Conservation (phyloP, 2,329 filamentous ascomycete genomes). For the Coniochaeta prunicola region DNA sequence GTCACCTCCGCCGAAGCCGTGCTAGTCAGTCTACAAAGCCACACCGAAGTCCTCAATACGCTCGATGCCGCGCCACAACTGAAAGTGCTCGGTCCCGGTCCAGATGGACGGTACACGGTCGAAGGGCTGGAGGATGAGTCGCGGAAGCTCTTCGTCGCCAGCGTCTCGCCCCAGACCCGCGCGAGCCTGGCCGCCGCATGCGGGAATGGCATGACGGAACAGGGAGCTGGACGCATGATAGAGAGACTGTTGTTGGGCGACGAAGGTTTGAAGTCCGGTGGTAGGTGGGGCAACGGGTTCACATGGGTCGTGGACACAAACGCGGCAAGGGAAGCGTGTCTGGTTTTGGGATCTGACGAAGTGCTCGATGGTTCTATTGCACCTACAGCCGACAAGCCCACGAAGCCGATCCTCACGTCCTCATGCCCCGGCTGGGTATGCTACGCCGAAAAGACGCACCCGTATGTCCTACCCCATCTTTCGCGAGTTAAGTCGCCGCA, state of each 20-base stretch:
- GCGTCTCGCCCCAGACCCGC: constrained; percentile 83
- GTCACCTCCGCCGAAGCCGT: constrained; percentile 97
- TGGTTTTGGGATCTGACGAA: constrained; percentile 74
- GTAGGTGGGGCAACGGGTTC: constrained; percentile 69
- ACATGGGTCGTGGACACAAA: constrained; percentile 90
- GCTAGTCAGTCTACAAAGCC: constrained; percentile 90
- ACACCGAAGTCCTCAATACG: constrained; percentile 79
- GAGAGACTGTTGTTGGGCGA: constrained; percentile 68
- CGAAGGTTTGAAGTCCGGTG: constrained; percentile 61
- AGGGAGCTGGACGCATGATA: constrained; percentile 74
- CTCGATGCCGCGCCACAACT: constrained; percentile 61
- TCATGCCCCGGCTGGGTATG: constrained; percentile 98
- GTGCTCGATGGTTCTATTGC: constrained; percentile 32
- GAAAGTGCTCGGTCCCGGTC: constrained; percentile 25
- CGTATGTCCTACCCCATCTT: constrained; percentile 83
- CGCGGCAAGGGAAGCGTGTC: constrained; percentile 68
- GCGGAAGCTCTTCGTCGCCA: constrained; percentile 81
- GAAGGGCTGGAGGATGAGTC: constrained; percentile 49
- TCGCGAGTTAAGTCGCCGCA: constrained; percentile 92
- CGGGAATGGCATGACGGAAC: constrained; percentile 61
- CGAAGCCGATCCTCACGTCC: constrained; percentile 68
- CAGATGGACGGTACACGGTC: constrained; percentile 28
- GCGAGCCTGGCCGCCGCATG: constrained; percentile 85
- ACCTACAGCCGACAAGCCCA: constrained; percentile 12
- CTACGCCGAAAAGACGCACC: constrained; percentile 97